Base-by-base conservation (phyloP, 2,329 filamentous ascomycete species). In the Pseudogymnoascus sp. region DNA sequence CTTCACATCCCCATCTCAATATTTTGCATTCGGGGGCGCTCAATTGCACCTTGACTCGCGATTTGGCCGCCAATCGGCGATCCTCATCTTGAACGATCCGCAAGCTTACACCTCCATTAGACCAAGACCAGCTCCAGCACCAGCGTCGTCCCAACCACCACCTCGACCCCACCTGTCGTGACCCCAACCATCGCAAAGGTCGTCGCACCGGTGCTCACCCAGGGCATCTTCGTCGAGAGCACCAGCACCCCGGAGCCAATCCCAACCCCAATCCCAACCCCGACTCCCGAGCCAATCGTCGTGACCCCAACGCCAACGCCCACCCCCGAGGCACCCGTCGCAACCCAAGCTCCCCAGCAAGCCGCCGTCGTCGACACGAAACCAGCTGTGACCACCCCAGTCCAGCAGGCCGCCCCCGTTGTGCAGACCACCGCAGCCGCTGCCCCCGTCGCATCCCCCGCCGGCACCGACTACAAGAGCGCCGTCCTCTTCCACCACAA, bases 401-500 rank as follows among this genome's bases (percentile, higher is more conserved):
- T 65, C 51, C 41, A 62, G 43, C 4, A 28, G 25, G 25, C 25
- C 25, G 25, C 25, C 25, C 25, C 25, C 25, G 25, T 28, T 28
- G 25, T 28, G 25, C 3, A 28, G 25, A 28, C 25, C 25, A 28
- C 25, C 25, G 25, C 25, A 5, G 25, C 25, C 25, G 25, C 25
- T 28, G 25, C 25, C 25, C 25, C 25, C 25, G 25, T 28, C 48
- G 41, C 69, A 13, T 57, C 63, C 36, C 65, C 62, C 34, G 37
- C 67, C 61, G 19, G 21, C 19, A n/a, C 3, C 19, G 66, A 67
- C 25, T 76, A 76, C 67, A 68, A 75, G 63, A 74, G 74, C 64
- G 73, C 77, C 13, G 81, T 82, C 61, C 71, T 93, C 61, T 80
- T 87, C 71, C 85, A 90, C 74, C 95, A 98, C 87, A 97, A 97